phyloP scores from a whole-genome alignment of 306 rosid species.

The Fagus crenata region DNA sequence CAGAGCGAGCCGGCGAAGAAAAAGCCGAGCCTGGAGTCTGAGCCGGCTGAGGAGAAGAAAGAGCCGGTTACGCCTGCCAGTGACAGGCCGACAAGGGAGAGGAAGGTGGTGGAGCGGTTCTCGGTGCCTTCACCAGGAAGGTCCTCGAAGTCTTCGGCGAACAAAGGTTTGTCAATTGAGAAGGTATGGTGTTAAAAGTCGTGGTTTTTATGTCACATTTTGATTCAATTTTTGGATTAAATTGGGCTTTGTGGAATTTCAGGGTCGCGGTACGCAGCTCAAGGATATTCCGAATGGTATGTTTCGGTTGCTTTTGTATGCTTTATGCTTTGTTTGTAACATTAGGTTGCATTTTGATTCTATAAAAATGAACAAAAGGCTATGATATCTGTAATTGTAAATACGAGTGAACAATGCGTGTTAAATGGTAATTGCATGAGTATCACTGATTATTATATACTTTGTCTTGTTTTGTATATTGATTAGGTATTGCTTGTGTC shows the following conservation, averaged over 20 bases:
- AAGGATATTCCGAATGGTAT: conserved; percentile 93
- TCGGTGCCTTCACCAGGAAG: conserved; percentile 51
- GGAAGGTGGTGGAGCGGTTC: conserved; percentile 80
- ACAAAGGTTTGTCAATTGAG: conserved; percentile 63
- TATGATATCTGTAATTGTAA: no score
- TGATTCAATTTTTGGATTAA: conserved; percentile 1
- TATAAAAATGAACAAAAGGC: no score
- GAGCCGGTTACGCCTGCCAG: conserved; percentile 56
- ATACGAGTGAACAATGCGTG: no score
- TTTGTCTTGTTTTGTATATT: no score
- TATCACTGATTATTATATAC: no score
- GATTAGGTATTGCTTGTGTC: no score
- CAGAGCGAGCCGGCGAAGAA: conserved; percentile 16
- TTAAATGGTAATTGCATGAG: no score
- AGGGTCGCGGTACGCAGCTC: conserved; percentile 88
- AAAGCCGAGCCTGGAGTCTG: conserved; percentile 29
- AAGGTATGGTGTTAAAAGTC: conserved; percentile 46
- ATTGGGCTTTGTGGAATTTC: conserved; percentile 31
- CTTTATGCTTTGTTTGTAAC: not conserved
- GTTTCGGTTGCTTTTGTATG: conserved; percentile 2
- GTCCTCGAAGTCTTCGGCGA: conserved; percentile 49
- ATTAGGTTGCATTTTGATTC: no score
- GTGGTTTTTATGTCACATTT: not conserved
- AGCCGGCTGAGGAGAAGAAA: conserved; percentile 28
- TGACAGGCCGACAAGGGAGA: conserved; percentile 86